phyloP scores from a whole-genome alignment of 176 grass and related monocot genomes.

The Thalia dealbata region DNA sequence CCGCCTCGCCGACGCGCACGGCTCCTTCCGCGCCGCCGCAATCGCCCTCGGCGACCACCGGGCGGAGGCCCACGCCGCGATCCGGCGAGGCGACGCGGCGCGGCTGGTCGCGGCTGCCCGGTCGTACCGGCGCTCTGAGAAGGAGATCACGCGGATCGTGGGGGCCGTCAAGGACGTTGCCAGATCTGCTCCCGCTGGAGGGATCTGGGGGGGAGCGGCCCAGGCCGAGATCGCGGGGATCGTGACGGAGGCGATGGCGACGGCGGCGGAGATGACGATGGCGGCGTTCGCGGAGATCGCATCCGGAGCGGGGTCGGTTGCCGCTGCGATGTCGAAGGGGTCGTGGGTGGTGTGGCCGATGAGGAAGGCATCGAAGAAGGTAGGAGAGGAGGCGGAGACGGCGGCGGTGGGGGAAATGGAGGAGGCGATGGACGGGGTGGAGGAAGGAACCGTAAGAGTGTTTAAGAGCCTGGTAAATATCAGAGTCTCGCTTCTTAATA shows the following conservation, averaged over 20 bases:
- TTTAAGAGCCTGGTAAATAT: neutral
- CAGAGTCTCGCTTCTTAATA: constrained; percentile 4
- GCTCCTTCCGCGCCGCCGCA: constrained; percentile 38
- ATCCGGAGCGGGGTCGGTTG: neutral
- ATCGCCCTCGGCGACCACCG: constrained; percentile 38
- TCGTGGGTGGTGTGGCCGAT: neutral
- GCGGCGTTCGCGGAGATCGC: neutral
- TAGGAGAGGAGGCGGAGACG: neutral
- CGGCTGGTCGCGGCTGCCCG: constrained; percentile 22
- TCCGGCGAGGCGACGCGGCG: constrained; percentile 35
- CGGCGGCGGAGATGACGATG: neutral
- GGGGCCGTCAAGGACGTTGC: neutral
- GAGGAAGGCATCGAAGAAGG: neutral
- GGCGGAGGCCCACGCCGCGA: constrained; percentile 27
- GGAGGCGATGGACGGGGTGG: neutral
- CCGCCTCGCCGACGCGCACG: constrained; percentile 53
- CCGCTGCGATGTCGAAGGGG: neutral
- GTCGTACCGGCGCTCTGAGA: constrained; percentile 29
- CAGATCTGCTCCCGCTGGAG: neutral
- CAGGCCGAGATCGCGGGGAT: constrained; percentile 33
- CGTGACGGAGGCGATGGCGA: neutral
- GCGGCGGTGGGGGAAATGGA: neutral
- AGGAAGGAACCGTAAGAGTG: constrained; percentile 5
- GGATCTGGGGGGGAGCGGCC: neutral
- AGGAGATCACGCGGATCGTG: constrained; percentile 39